Percentiles rank a stretch among this genome's conserved stretches.
Evolutionary conservation across 2,329 filamentous ascomycete species (phyloP).

Genomic region (Aspergillus arachidicola): DNA sequence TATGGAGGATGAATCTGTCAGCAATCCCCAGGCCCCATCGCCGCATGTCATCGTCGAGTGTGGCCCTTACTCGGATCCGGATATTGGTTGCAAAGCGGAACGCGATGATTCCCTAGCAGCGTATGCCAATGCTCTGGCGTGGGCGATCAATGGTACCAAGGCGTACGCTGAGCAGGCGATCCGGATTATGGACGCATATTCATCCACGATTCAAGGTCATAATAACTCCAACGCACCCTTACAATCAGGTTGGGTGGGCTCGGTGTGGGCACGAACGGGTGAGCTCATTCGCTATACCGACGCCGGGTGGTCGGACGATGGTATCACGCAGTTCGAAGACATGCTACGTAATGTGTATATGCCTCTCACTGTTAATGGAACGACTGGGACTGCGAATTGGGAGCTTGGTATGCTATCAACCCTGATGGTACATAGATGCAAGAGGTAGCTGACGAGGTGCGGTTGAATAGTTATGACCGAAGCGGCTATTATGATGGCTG

Average conservation of each 20-base stretch:
- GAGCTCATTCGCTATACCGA: not conserved
- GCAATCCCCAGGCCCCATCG: not conserved
- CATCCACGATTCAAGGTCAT: not conserved
- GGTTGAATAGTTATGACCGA: not conserved
- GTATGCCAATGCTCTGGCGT: not conserved
- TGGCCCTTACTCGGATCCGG: not conserved
- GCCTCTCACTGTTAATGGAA: not conserved
- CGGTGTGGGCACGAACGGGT: not conserved
- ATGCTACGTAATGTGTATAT: slow-evolving; percentile 3
- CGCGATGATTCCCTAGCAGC: not conserved
- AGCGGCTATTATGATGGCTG: not conserved
- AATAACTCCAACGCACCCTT: slow-evolving; percentile 5
- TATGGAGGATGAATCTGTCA: not conserved
- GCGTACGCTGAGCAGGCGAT: not conserved
- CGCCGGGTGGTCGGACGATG: not conserved
- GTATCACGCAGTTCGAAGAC: not conserved
- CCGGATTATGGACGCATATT: not conserved
- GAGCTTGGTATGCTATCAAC: not conserved
- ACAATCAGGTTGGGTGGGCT: not conserved
- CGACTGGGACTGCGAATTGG: not conserved
- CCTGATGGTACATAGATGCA: not conserved
- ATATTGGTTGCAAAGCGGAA: not conserved
- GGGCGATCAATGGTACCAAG: not conserved
- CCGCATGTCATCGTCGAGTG: not conserved
- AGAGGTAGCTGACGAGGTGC: not conserved